Base-by-base conservation (phyloP, 805 yeast genomes). In the Wickerhamiella occidentalis region DNA sequence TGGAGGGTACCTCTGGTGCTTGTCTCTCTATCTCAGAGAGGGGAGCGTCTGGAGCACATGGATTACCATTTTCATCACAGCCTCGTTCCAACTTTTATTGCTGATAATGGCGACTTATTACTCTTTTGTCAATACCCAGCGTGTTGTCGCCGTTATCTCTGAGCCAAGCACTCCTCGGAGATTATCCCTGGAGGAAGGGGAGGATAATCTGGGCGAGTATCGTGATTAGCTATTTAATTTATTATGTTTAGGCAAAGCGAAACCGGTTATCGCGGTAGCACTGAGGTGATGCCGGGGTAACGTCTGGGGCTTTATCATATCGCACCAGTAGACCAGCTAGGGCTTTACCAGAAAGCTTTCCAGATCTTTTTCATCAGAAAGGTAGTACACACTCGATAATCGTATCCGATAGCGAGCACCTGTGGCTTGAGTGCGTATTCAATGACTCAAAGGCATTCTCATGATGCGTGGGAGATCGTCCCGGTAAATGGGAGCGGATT, bases 41-140 rank as follows among this genome's bases (percentile, higher is more conserved):
- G 92, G 85, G 6, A 76, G 90, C 1, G 76, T 76, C 53, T 85
- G 95, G 95, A 80, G 90, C 56, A 77, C 87, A 11, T 85, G 94
- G 94, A 60, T 85, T 36, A 85, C 94, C 8, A 82, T 80, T 58
- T 70, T 83, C 41, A 72, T 79, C 1, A 87, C 94, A 0, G 88
- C 90, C 0, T 53, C 65, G 3, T 62, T 82, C 17, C 95, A 85
- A 64, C 76, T 81, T 7, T 56, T 75, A 0, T 65, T 85, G 49
- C 66, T 85, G 46, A 21, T 64, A 1, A 69, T 86, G 76, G 83
- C 94, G 53, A 55, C 82, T 6, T 84, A 71, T 55, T 79, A 49
- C 40, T 49, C 49, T 5, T 29, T 49, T 38, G 22, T 26, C 21
- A 38, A 45, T 19, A 33, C 44, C 36, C 42, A 41, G 26, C 30